Conservation (phyloP, 345 rosid genomes). For the Aquilaria malaccensis region DNA sequence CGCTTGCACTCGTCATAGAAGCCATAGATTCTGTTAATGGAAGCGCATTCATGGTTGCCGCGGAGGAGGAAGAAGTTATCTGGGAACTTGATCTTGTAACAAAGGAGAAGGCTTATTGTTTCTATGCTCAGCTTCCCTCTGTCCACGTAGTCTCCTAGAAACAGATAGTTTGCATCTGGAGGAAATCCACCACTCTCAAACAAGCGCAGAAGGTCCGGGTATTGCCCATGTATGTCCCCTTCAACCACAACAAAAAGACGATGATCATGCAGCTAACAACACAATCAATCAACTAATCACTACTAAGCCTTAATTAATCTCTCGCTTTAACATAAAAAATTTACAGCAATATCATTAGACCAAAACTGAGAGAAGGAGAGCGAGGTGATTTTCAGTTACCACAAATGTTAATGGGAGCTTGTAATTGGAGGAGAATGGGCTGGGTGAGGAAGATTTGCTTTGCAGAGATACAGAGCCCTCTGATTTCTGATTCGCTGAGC, state of each 20-base stretch:
- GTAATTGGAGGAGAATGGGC: slow-evolving; percentile 37
- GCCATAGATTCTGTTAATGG: slow-evolving; percentile 48
- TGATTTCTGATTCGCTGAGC: slow-evolving; percentile 35
- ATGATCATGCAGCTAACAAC: background rate
- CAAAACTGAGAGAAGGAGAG: background rate
- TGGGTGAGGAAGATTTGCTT: slow-evolving; percentile 36
- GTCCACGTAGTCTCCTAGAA: slow-evolving; percentile 51
- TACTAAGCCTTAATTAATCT: background rate
- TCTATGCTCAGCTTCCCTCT: slow-evolving; percentile 50
- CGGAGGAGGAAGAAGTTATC: slow-evolving; percentile 43
- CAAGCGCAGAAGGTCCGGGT: slow-evolving; percentile 35
- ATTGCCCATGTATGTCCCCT: slow-evolving; percentile 49
- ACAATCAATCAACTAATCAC: background rate
- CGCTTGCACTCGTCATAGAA: slow-evolving; percentile 54
- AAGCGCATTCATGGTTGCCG: slow-evolving; percentile 49
- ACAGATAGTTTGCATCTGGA: slow-evolving; percentile 37
- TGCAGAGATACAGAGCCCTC: slow-evolving; percentile 30
- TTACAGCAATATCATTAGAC: background rate
- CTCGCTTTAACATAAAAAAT: background rate
- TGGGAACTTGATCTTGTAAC: slow-evolving; percentile 45
- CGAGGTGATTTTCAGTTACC: slow-evolving; percentile 16
- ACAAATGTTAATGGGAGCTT: slow-evolving; percentile 44
- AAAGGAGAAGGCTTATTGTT: slow-evolving; percentile 41
- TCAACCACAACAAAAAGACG: slow-evolving; percentile 4
- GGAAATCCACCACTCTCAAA: slow-evolving; percentile 46